These are phyloP conservation scores for Oryza glumipatula DNA, from an alignment of 176 grass and related monocot genomes.

Conservation along the genomic window DNA sequence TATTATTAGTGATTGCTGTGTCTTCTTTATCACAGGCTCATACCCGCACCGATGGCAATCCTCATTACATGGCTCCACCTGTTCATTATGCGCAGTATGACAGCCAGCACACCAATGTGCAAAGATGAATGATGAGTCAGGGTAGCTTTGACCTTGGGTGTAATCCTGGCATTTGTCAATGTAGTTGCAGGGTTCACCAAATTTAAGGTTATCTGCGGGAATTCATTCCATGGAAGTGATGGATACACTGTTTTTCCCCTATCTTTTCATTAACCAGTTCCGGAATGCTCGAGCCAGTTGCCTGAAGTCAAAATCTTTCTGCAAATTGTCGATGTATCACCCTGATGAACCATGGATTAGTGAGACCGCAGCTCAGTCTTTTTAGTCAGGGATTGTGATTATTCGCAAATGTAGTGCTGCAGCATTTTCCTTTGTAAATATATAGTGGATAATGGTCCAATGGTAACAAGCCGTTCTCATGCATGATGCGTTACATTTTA, in stretches of 20 bases:
- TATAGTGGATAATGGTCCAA: background rate
- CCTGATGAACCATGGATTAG: background rate
- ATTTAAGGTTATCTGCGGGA: background rate
- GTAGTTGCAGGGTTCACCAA: constrained; percentile 24
- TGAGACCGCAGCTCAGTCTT: background rate
- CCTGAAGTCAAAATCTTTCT: background rate
- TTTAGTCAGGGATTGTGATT: constrained; percentile 14
- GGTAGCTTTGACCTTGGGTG: constrained; percentile 32
- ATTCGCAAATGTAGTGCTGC: background rate
- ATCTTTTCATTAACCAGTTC: background rate
- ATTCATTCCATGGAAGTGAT: constrained; percentile 21
- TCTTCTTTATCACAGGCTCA: constrained; percentile 48
- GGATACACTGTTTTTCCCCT: constrained; percentile 4
- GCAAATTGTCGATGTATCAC: background rate
- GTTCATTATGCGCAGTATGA: constrained; percentile 52
- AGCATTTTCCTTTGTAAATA: constrained; percentile 18
- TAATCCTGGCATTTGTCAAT: background rate
- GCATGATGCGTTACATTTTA: background rate
- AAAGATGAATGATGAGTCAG: constrained; percentile 54
- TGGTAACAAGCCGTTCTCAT: background rate
- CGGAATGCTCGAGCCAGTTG: background rate
- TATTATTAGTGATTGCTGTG: background rate
- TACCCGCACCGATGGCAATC: constrained; percentile 29
- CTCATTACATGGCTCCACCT: constrained; percentile 46
- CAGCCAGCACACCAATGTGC: constrained; percentile 50